A percentile compares a stretch with the other conserved stretches of the same genome.
Conservation (phyloP, 805 yeast genomes). For the Scheffersomyces coipomensis region DNA sequence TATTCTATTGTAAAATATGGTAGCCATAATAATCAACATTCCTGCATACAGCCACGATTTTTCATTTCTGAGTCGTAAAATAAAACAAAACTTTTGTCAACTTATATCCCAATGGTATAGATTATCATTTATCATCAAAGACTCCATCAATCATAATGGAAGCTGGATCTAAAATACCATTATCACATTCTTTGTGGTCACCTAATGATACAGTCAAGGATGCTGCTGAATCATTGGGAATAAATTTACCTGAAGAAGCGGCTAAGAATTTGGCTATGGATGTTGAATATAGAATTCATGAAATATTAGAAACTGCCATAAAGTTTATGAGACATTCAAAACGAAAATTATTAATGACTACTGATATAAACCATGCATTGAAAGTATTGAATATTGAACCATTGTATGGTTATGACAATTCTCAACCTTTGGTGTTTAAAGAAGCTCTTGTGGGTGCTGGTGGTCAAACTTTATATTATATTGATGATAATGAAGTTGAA, state of each 20-base stretch:
- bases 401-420: conserved; percentile 78
- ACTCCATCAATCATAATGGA: conserved; percentile 22
- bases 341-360: conserved; percentile 74
- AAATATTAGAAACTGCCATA: conserved; percentile 90
- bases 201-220: conserved; percentile 96
- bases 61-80: no score
- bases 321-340: conserved; percentile 95
- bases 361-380: conserved; percentile 80
- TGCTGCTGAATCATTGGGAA: conserved; percentile 89
- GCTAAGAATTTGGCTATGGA: conserved; percentile 97
- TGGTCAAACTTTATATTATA: conserved; percentile 89
- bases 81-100: no score
- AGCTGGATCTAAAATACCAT: conserved; percentile 46
- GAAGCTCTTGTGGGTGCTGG: conserved; percentile 83
- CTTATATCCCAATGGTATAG: no score
- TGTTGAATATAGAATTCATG: conserved; percentile 96
- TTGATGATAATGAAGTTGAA: conserved; percentile 91
- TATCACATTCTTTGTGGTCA: conserved; percentile 93
- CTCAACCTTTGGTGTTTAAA: conserved; percentile 70
- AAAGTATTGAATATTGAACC: conserved; percentile 91
- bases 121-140: no score
- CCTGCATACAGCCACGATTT: no score
- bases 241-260: conserved; percentile 84
- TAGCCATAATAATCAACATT: no score
- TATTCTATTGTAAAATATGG: no score